phyloP scores from a whole-genome alignment of 2,329 filamentous ascomycete genomes.

The Thelonectria rubi region DNA sequence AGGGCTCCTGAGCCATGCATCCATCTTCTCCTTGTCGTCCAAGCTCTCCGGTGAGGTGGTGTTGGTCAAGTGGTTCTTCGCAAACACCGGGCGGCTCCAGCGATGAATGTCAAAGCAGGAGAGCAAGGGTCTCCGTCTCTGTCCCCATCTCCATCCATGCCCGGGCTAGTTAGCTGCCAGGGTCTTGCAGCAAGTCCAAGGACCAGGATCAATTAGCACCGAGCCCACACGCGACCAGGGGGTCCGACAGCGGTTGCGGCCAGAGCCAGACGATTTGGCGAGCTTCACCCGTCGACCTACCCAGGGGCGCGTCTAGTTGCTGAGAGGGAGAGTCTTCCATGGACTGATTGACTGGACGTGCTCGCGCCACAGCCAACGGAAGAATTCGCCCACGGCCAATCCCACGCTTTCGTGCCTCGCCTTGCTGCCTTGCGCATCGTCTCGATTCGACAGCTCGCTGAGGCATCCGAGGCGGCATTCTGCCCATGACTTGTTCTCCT shows the following conservation, averaged over 20 bases:
- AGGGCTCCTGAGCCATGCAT: conserved; percentile 33
- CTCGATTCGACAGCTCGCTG: neutral
- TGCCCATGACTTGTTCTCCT: conserved; percentile 20
- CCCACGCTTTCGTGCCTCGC: conserved; percentile 10
- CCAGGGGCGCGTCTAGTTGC: conserved; percentile 33
- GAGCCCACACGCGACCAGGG: conserved; percentile 28
- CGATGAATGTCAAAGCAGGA: conserved; percentile 22
- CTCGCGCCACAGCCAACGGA: conserved; percentile 33
- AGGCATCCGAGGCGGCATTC: conserved; percentile 9
- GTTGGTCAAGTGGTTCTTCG: conserved; percentile 35
- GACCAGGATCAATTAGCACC: conserved; percentile 9
- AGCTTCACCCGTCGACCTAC: conserved; percentile 4
- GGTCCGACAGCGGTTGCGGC: conserved; percentile 30
- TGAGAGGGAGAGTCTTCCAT: conserved; percentile 25
- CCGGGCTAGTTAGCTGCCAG: neutral
- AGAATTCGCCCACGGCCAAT: conserved; percentile 37
- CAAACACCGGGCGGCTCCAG: conserved; percentile 36
- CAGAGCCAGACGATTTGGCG: conserved; percentile 30
- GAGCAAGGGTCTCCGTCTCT: neutral
- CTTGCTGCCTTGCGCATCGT: neutral
- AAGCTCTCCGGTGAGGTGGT: conserved; percentile 41
- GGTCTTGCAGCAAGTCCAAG: conserved; percentile 2
- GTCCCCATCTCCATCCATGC: no score
- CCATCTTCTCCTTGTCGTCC: conserved; percentile 32
- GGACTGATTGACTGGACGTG: conserved; percentile 35